Base-by-base conservation (phyloP, 2,329 filamentous ascomycete genomes). In the Canariomyces notabilis region DNA sequence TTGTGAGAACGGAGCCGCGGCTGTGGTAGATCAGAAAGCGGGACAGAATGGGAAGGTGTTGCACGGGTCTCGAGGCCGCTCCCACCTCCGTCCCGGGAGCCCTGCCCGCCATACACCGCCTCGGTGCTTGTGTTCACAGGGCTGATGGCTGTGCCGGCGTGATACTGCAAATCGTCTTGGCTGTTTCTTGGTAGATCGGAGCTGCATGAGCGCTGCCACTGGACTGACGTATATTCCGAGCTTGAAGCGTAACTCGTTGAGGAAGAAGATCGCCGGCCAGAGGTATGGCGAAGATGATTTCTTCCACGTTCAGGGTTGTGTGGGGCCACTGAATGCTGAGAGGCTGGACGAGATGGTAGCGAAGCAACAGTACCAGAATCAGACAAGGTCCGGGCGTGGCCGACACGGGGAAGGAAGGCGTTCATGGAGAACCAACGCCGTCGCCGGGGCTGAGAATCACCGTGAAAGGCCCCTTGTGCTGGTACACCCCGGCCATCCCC, bases 361-460 rank as follows among this genome's bases (percentile, higher is more conserved):
- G 48, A 48, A 8, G 34, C 44, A 42, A n/a, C 26, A 35, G n/a
- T 35, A 32, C 29, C 26, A 20, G 36, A 37, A n/a, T 44, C 23
- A 4, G 49, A 46, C 3, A 51, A 3, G 12, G 49, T 48, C 11
- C 43, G 32, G 33, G 49, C 45, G 18, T 51, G 43, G 6, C 49
- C 45, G n/a, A 22, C 5, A 16, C 16, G 9, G 3, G 42, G 45
- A 19, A 22, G 7, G 11, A 15, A 14, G 12, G 5, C 12, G 2
- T 32, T 15, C n/a, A 43, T 18, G 1, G 42, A 45, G 18, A 46
- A 46, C 49, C 49, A 46, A 12, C 45, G 38, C 11, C 42, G 42
- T 20, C 39, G 15, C 12, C 12, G 31, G 16, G 22, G 12, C 6
- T 36, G 41, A 4, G 15, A 5, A 3, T 20, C 20, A 2, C 37